phyloP scores from a whole-genome alignment of 192 early-diverging fungal genomes.

The Anaeromyces robustus region DNA sequence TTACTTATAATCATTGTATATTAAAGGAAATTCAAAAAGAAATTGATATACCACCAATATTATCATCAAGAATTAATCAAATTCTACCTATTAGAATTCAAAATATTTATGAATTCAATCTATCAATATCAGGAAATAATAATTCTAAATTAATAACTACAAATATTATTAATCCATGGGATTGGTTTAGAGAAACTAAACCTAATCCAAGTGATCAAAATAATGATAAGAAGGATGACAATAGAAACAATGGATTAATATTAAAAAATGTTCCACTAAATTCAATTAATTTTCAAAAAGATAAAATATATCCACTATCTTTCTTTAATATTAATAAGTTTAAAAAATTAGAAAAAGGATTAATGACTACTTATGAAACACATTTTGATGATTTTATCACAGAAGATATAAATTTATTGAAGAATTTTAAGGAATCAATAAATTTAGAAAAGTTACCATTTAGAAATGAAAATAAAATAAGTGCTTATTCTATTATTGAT shows the following conservation, averaged over 20 bases:
- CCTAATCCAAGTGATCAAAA: background rate
- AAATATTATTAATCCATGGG: background rate
- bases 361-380: background rate
- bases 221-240: background rate
- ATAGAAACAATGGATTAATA: background rate
- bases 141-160: background rate
- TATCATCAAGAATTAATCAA: background rate
- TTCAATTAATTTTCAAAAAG: background rate
- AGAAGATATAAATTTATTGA: background rate
- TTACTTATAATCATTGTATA: too few species aligned
- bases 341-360: background rate
- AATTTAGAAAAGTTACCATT: background rate
- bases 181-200: background rate
- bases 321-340: background rate
- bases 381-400: background rate
- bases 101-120: background rate
- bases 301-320: background rate
- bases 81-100: background rate
- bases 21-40: background rate
- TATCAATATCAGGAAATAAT: background rate
- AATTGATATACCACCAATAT: background rate
- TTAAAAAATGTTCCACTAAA: background rate
- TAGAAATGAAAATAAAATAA: background rate
- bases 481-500: background rate
- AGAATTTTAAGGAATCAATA: background rate